phyloP scores from a whole-genome alignment of 257 asterid species.

The Rubia yunnanensis region DNA sequence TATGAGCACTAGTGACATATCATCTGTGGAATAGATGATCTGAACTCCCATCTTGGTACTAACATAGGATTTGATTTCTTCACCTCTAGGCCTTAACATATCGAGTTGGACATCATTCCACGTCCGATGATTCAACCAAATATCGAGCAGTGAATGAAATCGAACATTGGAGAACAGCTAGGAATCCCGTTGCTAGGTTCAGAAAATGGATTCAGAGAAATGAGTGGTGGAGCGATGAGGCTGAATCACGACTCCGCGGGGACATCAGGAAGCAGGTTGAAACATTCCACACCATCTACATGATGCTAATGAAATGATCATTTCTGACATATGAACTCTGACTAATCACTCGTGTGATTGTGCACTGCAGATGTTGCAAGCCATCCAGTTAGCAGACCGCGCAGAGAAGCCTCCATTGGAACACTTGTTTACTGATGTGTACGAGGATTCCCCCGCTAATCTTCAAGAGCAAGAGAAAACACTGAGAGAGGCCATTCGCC shows the following conservation, averaged over 20 bases:
- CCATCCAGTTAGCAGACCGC: constrained; percentile 68
- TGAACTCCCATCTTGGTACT: not conserved
- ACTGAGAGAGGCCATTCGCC: constrained; percentile 49
- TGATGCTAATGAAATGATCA: not conserved
- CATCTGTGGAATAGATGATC: too few relatives aligned
- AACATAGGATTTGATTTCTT: not conserved
- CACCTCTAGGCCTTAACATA: constrained; percentile 57
- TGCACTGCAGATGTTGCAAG: constrained; percentile 43
- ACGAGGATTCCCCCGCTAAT: constrained; percentile 43
- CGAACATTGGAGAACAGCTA: constrained; percentile 65
- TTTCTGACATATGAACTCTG: not conserved
- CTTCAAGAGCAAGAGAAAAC: constrained; percentile 62
- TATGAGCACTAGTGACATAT: not conserved
- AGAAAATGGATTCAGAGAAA: constrained; percentile 64
- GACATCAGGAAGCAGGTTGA: constrained; percentile 54
- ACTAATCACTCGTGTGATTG: not conserved
- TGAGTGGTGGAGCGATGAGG: constrained; percentile 79
- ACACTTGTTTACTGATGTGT: constrained; percentile 66
- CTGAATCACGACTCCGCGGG: constrained; percentile 45
- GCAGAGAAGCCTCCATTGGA: constrained; percentile 44
- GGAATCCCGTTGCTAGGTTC: constrained; percentile 50
- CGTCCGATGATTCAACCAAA: constrained; percentile 91
- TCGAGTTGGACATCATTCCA: constrained; percentile 88
- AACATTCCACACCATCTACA: too few relatives aligned
- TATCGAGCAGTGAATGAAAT: constrained; percentile 62